Percentiles rank a stretch among this genome's conserved stretches.
Conservation (phyloP, 2,329 filamentous ascomycete species). For the Aspergillus phoenicis region DNA sequence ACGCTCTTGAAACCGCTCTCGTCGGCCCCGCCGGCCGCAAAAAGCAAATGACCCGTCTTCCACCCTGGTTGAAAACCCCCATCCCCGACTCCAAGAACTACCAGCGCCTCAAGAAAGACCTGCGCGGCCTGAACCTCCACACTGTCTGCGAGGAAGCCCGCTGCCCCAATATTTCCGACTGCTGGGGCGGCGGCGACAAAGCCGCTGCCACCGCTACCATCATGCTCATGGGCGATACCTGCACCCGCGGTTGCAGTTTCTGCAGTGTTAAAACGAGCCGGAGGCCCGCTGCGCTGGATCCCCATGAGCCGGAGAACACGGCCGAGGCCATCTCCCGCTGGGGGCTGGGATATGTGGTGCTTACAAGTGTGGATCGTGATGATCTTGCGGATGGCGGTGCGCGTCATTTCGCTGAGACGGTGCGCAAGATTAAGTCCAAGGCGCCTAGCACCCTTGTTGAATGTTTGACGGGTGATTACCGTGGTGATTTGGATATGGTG, state of each 20-base stretch:
- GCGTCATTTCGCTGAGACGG: conserved; percentile 87
- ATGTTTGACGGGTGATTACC: conserved; percentile 73
- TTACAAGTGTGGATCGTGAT: conserved; percentile 92
- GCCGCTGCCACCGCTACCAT: conserved; percentile 93
- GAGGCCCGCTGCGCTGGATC: conserved; percentile 76
- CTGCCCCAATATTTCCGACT: conserved; percentile 96
- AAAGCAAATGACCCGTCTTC: conserved; percentile 72
- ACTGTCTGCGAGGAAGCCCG: conserved; percentile 97
- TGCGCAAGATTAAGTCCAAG: conserved; percentile 89
- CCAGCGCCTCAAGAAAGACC: conserved; percentile 91
- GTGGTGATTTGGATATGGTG: conserved; percentile 84
- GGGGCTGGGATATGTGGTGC: conserved; percentile 93
- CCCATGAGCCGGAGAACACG: conserved; percentile 95
- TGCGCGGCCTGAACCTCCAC: conserved; percentile 85
- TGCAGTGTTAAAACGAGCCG: conserved; percentile 93
- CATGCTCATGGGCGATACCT: conserved; percentile 99
- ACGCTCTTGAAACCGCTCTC: conserved; percentile 63
- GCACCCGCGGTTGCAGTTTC: conserved; percentile 93
- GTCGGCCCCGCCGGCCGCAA: conserved; percentile 64
- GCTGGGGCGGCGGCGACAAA: conserved; percentile 91
- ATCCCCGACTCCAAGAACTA: conserved; percentile 85
- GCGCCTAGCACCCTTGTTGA: conserved; percentile 49
- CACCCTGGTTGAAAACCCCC: conserved; percentile 93
- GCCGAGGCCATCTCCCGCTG: conserved; percentile 89
- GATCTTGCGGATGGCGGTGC: conserved; percentile 89